phyloP scores from a whole-genome alignment of 257 asterid genomes.

The Fraxinus pennsylvanica region DNA sequence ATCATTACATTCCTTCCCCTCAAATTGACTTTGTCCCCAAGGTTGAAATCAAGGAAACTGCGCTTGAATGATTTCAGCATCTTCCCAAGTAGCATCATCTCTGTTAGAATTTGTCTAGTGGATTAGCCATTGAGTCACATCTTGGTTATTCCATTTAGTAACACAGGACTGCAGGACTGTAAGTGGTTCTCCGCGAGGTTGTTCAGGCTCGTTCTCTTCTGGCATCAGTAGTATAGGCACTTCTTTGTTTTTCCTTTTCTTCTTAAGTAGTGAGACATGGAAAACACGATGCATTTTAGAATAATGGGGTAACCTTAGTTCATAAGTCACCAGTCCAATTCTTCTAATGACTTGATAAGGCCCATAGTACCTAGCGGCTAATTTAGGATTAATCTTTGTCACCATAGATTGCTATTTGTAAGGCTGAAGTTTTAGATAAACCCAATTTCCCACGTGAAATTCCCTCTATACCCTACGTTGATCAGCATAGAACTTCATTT shows the following conservation, averaged over 20 bases:
- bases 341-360: not conserved
- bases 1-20: too few relatives aligned
- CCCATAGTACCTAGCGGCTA: not conserved
- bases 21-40: too few relatives aligned
- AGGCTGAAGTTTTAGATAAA: not conserved
- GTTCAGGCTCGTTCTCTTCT: not conserved
- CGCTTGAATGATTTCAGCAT: too few relatives aligned
- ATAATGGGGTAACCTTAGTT: not conserved
- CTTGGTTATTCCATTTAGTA: too few relatives aligned
- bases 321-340: not conserved
- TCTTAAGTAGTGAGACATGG: not conserved
- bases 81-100: too few relatives aligned
- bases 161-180: not conserved
- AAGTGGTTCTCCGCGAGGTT: too few relatives aligned
- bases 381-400: not conserved
- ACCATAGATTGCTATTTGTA: not conserved
- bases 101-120: too few relatives aligned
- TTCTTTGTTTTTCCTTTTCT: too few relatives aligned
- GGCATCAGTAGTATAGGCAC: not conserved
- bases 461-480: not conserved
- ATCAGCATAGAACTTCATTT: slow-evolving; percentile 1
- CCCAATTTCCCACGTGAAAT: slow-evolving; percentile 10
- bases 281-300: slow-evolving; percentile 20
- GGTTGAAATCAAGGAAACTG: too few relatives aligned
- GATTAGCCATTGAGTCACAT: too few relatives aligned